Conservation (phyloP, 2,329 filamentous ascomycete species). For the Pseudogymnoascus sp. region DNA sequence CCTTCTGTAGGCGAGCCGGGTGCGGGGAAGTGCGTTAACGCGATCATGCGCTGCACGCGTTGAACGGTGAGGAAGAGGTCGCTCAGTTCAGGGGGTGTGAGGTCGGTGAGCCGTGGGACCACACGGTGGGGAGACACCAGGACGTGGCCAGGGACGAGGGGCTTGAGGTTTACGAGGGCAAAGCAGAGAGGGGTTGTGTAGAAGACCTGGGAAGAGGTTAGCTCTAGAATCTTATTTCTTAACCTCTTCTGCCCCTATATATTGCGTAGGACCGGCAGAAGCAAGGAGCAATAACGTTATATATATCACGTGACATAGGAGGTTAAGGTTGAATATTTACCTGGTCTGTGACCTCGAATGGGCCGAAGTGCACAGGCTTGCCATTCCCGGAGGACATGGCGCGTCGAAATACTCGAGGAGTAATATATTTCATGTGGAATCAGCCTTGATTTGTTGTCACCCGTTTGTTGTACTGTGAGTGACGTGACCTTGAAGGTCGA, state of each 20-base stretch:
- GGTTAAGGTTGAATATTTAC: conserved; percentile 34
- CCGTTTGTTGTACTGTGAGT: background rate
- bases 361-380: conserved; percentile 58
- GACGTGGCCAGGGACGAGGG: conserved; percentile 85
- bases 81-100: conserved; percentile 30
- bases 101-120: conserved; percentile 54
- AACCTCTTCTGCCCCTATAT: background rate
- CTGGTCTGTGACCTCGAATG: conserved; percentile 68
- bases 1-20: conserved; percentile 43
- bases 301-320: background rate
- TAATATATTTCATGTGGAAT: background rate
- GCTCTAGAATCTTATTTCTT: background rate
- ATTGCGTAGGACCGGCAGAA: background rate
- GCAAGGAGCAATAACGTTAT: background rate
- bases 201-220: conserved; percentile 59
- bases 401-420: background rate
- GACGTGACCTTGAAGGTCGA: background rate
- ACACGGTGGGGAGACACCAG: conserved; percentile 70
- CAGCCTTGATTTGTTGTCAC: background rate
- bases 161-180: conserved; percentile 91
- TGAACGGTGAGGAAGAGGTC: conserved; percentile 88
- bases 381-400: conserved; percentile 16
- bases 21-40: conserved; percentile 43
- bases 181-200: conserved; percentile 71
- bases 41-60: conserved; percentile 69